Conservation (phyloP, 1,284 basidiomycete genomes). For the Ustilago tritici region DNA sequence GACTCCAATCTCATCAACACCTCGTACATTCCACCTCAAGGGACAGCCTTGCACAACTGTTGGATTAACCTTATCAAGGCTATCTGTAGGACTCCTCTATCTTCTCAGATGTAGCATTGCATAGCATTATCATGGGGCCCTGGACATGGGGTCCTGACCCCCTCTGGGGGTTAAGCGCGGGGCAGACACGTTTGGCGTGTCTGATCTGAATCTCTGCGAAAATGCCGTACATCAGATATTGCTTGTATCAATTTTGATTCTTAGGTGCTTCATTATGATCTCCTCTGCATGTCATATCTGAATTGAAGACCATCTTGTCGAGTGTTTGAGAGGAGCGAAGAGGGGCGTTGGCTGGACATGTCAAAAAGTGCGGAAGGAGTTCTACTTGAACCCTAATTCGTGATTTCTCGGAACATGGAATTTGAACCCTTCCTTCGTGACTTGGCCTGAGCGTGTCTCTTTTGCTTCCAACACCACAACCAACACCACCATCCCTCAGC, state of each 20-base stretch:
- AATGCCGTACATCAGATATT: no score
- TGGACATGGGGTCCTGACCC: no score
- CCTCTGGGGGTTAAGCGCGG: neutral
- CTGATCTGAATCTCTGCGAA: no score
- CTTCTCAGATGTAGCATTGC: no score
- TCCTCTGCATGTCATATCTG: neutral
- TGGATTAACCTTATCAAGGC: no score
- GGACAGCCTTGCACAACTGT: no score
- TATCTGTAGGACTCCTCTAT: no score
- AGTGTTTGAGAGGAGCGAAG: neutral
- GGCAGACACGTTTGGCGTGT: no score
- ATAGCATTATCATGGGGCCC: no score
- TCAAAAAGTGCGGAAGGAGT: neutral
- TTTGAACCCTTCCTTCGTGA: neutral
- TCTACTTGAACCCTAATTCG: neutral
- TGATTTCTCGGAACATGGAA: slow-evolving; percentile 11
- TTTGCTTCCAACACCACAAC: slow-evolving; percentile 5
- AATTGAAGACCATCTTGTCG: no score
- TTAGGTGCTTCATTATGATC: neutral
- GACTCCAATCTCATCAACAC: no score
- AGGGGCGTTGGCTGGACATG: neutral
- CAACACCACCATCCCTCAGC: neutral
- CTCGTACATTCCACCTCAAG: no score
- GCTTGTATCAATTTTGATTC: neutral
- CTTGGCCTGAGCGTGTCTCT: slow-evolving; percentile 30